Conservation (phyloP, 1,139 yeast genomes). For the Pichia sp. region DNA sequence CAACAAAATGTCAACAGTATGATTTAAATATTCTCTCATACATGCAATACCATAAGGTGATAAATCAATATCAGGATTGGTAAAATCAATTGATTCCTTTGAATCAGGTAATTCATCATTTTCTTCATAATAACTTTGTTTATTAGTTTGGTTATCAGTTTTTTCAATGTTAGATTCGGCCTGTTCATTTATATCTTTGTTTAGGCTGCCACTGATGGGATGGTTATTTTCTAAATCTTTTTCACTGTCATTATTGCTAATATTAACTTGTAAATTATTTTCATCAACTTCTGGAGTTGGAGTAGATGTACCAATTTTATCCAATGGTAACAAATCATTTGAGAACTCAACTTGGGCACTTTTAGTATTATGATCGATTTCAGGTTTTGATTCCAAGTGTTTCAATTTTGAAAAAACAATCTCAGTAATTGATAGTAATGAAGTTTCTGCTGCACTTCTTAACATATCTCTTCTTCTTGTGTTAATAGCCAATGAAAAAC, state of each 20-base stretch:
- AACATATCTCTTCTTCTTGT: slow-evolving; percentile 86
- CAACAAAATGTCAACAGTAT: slow-evolving; percentile 75
- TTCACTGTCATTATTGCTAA: neutral
- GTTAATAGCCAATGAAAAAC: slow-evolving; percentile 87
- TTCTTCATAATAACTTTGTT: too few relatives aligned
- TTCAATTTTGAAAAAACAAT: slow-evolving; percentile 59
- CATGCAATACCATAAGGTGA: slow-evolving; percentile 62
- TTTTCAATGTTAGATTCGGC: neutral
- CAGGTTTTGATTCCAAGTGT: slow-evolving; percentile 37
- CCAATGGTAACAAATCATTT: slow-evolving; percentile 26
- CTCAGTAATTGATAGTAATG: slow-evolving; percentile 65
- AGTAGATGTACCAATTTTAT: slow-evolving; percentile 29
- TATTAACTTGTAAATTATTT: too few relatives aligned
- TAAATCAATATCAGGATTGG: slow-evolving; percentile 27
- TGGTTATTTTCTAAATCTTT: neutral
- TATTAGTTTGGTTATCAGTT: neutral
- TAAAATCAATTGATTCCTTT: slow-evolving; percentile 5
- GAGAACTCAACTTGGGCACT: slow-evolving; percentile 24
- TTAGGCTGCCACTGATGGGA: too few relatives aligned
- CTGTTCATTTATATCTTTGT: neutral
- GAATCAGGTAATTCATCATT: slow-evolving; percentile 2
- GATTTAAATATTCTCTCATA: slow-evolving; percentile 62
- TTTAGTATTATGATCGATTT: slow-evolving; percentile 28
- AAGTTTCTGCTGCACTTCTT: slow-evolving; percentile 83
- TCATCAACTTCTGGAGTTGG: slow-evolving; percentile 5